Percentiles rank a stretch among this genome's conserved stretches.
phyloP scores from a whole-genome alignment of 2,329 filamentous ascomycete genomes.

The Aureobasidium musti region DNA sequence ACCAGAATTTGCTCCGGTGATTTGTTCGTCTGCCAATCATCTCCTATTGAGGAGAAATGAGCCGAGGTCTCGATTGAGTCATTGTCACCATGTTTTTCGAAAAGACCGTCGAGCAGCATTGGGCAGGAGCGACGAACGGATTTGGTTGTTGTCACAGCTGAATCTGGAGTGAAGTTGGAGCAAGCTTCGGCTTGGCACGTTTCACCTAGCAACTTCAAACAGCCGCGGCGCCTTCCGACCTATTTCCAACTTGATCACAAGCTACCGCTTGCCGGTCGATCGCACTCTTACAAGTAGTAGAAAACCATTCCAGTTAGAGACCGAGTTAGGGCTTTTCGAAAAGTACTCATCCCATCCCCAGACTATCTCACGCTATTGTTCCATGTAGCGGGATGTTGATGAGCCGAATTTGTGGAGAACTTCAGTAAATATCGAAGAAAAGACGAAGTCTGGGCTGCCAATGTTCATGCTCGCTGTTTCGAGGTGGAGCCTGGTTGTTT shows the following conservation, averaged over 20 bases:
- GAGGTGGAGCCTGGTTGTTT: slow-evolving; percentile 13
- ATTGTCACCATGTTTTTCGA: neutral
- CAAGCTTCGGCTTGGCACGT: slow-evolving; percentile 21
- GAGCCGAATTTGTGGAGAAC: neutral
- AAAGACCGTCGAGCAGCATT: neutral
- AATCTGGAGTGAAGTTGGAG: slow-evolving; percentile 15
- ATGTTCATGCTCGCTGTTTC: neutral
- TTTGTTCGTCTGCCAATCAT: neutral
- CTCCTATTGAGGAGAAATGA: neutral
- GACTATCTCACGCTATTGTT: slow-evolving; percentile 8
- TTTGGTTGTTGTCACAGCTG: neutral
- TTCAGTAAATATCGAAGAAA: neutral
- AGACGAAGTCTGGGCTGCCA: neutral
- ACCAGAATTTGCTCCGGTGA: neutral
- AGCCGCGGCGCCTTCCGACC: slow-evolving; percentile 13
- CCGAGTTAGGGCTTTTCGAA: neutral
- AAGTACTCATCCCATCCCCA: neutral
- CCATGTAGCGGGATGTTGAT: slow-evolving; percentile 1
- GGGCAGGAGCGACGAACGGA: neutral
- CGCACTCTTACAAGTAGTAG: neutral
- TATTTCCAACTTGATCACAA: neutral
- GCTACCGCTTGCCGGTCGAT: slow-evolving; percentile 16
- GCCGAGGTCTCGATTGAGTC: neutral
- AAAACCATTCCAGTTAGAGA: neutral
- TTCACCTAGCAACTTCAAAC: slow-evolving; percentile 21